Conservation (phyloP, 345 rosid genomes). For the Eucalyptus pumila region DNA sequence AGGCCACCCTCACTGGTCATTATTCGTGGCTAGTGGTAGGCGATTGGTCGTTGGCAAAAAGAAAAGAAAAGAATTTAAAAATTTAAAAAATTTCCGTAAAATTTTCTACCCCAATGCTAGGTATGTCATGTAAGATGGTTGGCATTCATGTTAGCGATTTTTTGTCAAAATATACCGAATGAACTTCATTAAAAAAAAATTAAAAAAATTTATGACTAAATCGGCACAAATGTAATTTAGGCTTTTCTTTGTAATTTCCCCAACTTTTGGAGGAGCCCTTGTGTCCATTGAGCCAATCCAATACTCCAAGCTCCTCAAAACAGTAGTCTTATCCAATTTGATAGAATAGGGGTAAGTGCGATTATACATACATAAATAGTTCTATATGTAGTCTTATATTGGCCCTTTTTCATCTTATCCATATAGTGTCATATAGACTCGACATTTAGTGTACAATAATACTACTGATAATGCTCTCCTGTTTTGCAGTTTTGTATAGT, state of each 20-base stretch:
- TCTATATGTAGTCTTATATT: neutral
- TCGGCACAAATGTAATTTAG: no score
- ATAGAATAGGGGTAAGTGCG: neutral
- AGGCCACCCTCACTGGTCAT: neutral
- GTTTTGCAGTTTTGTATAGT: neutral
- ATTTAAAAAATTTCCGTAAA: neutral
- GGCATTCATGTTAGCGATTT: fast-evolving
- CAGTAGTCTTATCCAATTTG: neutral
- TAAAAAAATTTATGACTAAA: no score
- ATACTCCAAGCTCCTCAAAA: neutral
- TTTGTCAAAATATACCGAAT: neutral
- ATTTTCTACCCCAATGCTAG: no score
- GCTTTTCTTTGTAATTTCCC: neutral
- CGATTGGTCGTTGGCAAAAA: fast-evolving
- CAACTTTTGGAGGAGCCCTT: neutral
- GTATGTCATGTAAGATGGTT: neutral
- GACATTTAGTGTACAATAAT: neutral
- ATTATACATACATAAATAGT: neutral
- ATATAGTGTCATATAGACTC: neutral
- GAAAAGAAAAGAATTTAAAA: no score
- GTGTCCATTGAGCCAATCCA: neutral
- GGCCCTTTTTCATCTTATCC: neutral
- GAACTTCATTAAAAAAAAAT: no score
- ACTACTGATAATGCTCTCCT: neutral
- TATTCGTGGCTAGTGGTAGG: neutral